Evolutionary conservation across 176 grass and related monocot species (phyloP), one percentile per base, ranked within the genome.

Genomic region (Metroxylon sagu): DNA sequence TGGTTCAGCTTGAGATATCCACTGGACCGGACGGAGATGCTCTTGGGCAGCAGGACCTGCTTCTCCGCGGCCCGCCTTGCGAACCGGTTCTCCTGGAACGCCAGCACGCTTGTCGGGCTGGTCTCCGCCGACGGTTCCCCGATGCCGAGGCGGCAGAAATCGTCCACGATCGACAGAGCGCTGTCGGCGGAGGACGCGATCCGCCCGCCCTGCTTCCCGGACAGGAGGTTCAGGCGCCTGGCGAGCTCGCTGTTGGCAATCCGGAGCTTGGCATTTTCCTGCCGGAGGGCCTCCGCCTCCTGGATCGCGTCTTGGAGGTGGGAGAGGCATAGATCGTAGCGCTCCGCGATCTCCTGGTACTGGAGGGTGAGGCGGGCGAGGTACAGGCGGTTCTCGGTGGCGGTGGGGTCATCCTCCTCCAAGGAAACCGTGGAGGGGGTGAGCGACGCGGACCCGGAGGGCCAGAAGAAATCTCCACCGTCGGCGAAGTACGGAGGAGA

Each of bases 21-120:
- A n/a, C 59, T 93, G 17, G 94, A 93, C 15, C 88, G 82, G 56
- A 93, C 81, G 14, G 88, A 93, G 50, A 93, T 93, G 80, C 88
- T 98, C 70, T 93, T 98, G 2, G 82, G 85, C 26, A 83, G 74
- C 26, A 79, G 64, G 6, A 76, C 49, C 16, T 55, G 70, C 73
- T 84, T 88, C 75, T 92, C 66, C 3, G 79, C 59, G 17, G 61
- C 30, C 48, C 62, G 49, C 31, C 29, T 12, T 3, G 35, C 35
- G 35, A 43, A 43, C 35, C 5, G 35, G 35, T 43, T 39, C n/a
- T 66, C 65, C 51, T 65, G 71, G 65, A 53, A 66, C 16, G 30
- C 50, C 6, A 53, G 31, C 21, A 57, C 73, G 5, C 73, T 77
- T 19, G 79, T 76, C 12, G 79, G 67, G 79, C 79, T 82, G 7